Evolutionary conservation across 2,329 filamentous ascomycete species (phyloP).

Genomic region (Cyclaneusma minus): DNA sequence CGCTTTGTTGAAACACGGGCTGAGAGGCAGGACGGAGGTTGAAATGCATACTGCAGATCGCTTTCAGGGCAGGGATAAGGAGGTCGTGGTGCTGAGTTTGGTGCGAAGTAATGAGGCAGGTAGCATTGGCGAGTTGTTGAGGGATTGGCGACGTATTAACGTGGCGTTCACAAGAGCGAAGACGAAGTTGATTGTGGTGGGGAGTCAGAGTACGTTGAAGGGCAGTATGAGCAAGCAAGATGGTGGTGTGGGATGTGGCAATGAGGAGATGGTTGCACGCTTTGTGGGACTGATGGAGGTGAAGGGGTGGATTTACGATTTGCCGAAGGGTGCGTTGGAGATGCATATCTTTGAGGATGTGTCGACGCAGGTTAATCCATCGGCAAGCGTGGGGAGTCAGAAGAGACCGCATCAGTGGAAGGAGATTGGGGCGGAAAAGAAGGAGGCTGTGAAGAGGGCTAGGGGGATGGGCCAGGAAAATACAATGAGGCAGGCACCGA

Average conservation of each 20-base stretch:
- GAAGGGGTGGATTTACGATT: conserved; percentile 64
- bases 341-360: conserved; percentile 48
- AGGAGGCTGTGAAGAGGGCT: conserved; percentile 3
- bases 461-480: conserved; percentile 18
- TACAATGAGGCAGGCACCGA: conserved; percentile 36
- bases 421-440: conserved; percentile 6
- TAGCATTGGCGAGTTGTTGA: conserved; percentile 77
- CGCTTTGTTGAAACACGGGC: conserved; percentile 58
- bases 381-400: conserved; percentile 7
- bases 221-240: too few relatives aligned
- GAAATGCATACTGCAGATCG: conserved; percentile 97
- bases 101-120: conserved; percentile 74
- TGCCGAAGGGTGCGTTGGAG: conserved; percentile 47
- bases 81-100: conserved; percentile 73
- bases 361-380: conserved; percentile 33
- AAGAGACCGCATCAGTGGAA: conserved; percentile 6
- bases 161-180: conserved; percentile 89
- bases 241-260: conserved; percentile 45
- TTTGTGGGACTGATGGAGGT: conserved; percentile 67
- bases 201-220: conserved; percentile 63
- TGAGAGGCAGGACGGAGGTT: conserved; percentile 47
- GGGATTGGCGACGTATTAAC: conserved; percentile 87
- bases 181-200: conserved; percentile 79
- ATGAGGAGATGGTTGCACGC: conserved; percentile 57
- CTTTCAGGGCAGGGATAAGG: conserved; percentile 93